Evolutionary conservation across 2,329 filamentous ascomycete species (phyloP), one percentile per base, ranked within the genome.

Genomic region (Macroventuria anomochaeta): DNA sequence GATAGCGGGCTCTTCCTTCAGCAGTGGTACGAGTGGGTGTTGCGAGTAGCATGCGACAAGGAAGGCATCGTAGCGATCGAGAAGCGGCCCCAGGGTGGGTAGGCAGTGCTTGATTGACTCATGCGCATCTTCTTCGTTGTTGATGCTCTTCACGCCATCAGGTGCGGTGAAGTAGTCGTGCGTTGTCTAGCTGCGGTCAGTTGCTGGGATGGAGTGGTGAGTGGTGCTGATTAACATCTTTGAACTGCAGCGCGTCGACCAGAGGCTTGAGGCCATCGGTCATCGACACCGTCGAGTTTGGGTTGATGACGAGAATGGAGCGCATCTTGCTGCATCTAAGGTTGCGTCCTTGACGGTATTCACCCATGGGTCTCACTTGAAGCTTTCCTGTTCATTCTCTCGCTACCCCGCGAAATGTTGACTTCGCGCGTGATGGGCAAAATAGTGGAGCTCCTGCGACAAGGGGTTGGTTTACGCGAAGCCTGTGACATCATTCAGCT

Each of bases 21-120:
- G 76, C 41, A 81, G 73, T 0, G 79, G 73, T 0, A 96, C 90
- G 0, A 97, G 82, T 0, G 89, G 86, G 68, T 97, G 92, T 1
- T 89, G 85, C 55, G 90, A 95, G 77, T 91, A 97, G 77, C 93
- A 97, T 17, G 92, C 92, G 2, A 97, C 83, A 0, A 97, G 81
- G 57, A 96, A 87, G n/a, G 83, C 91, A 68, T 95, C 87, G 72
- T 90, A 85, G 23, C 75, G 64, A 2, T 72, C 54, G 0, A 83
- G 70, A 0, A 75, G 55, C 1, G 78, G 70, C 21, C 76, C 70
- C 5, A 90, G 70, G 54, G 85, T 79, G 1, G 79, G 76, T 13
- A 88, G 76, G 43, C 90, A 89, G 51, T 85, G 82, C 1, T 81
- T 69, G 1, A 85, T 83, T 61, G 88, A 93, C 43, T 78, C 72